Conservation (phyloP, 2,329 filamentous ascomycete genomes). For the Talaromyces amestolkiae region DNA sequence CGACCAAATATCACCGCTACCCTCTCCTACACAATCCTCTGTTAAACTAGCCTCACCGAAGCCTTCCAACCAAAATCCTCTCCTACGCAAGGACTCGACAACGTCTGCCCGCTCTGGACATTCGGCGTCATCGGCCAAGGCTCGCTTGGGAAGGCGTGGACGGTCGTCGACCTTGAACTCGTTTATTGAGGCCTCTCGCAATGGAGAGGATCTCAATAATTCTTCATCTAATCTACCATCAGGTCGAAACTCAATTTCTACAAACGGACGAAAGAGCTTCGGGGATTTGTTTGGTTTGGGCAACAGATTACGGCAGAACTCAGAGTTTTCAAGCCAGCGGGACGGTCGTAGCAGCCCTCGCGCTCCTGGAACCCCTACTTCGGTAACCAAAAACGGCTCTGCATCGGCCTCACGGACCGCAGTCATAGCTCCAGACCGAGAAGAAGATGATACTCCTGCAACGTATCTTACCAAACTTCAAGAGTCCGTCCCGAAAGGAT, state of each 20-base stretch:
- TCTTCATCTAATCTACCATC: conserved; percentile 60
- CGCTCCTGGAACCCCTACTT: conserved; percentile 67
- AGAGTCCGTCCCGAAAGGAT: conserved; percentile 72
- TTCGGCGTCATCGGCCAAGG: conserved; percentile 56
- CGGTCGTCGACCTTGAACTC: conserved; percentile 91
- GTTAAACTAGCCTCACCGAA: conserved; percentile 50
- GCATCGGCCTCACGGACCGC: conserved; percentile 71
- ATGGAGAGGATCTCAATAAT: conserved; percentile 60
- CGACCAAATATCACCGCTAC: conserved; percentile 41
- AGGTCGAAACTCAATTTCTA: conserved; percentile 75
- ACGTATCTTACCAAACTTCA: conserved; percentile 85
- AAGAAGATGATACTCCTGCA: conserved; percentile 84
- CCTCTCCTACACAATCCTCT: conserved; percentile 54
- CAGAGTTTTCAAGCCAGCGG: conserved; percentile 65
- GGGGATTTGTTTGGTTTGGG: conserved; percentile 79
- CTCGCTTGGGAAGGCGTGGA: conserved; percentile 58
- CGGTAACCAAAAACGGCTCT: conserved; percentile 76
- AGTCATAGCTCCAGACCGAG: conserved; percentile 69
- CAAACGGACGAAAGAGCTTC: conserved; percentile 83
- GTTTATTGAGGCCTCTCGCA: conserved; percentile 63
- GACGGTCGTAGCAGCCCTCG: conserved; percentile 56
- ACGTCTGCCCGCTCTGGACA: conserved; percentile 64
- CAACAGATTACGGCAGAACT: conserved; percentile 74
- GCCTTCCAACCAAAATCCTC: conserved; percentile 36
- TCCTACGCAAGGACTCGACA: conserved; percentile 61